Percentiles rank a stretch among this genome's conserved stretches.
These are phyloP conservation scores for Lunasporangiospora selenospora DNA, from an alignment of 192 early-diverging fungal genomes.

Conservation along the genomic window DNA sequence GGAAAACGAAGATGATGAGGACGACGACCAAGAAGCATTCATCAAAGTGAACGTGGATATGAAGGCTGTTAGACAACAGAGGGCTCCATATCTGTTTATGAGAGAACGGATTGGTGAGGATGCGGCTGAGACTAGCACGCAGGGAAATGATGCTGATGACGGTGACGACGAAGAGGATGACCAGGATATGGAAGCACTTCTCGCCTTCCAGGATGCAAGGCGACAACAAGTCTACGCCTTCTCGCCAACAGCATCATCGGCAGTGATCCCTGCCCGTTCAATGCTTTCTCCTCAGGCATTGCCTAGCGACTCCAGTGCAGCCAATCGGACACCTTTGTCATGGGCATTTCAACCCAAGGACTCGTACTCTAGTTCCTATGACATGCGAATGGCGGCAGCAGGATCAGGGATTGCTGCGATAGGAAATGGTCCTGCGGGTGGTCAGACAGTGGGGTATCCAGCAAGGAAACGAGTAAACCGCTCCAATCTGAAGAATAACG, in stretches of 20 bases:
- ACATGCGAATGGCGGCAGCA: constrained; percentile 18
- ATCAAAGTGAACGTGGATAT: constrained; percentile 39
- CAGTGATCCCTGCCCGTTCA: constrained; percentile 6
- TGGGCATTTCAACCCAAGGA: constrained; percentile 24
- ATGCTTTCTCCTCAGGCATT: constrained; percentile 17
- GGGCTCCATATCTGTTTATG: too few relatives aligned
- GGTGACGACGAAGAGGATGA: constrained; percentile 33
- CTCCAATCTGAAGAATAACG: constrained; percentile 18
- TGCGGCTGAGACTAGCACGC: too few relatives aligned
- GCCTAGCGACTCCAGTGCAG: not conserved
- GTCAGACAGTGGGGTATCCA: constrained; percentile 20
- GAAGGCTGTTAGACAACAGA: not conserved
- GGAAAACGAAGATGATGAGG: constrained; percentile 4
- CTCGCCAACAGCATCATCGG: constrained; percentile 16
- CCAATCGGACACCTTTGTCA: constrained; percentile 16
- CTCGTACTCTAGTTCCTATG: constrained; percentile 10
- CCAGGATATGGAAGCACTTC: constrained; percentile 39
- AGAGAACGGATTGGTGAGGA: too few relatives aligned
- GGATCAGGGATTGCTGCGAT: not conserved
- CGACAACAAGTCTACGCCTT: constrained; percentile 22
- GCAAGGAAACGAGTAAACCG: constrained; percentile 17
- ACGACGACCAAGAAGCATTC: constrained; percentile 29
- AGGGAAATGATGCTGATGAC: constrained; percentile 3
- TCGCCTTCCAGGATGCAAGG: constrained; percentile 35
- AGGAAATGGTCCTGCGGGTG: constrained; percentile 2